Evolutionary conservation across 2,329 filamentous ascomycete species (phyloP), one percentile per base, ranked within the genome.

Genomic region (Alternaria atra): DNA sequence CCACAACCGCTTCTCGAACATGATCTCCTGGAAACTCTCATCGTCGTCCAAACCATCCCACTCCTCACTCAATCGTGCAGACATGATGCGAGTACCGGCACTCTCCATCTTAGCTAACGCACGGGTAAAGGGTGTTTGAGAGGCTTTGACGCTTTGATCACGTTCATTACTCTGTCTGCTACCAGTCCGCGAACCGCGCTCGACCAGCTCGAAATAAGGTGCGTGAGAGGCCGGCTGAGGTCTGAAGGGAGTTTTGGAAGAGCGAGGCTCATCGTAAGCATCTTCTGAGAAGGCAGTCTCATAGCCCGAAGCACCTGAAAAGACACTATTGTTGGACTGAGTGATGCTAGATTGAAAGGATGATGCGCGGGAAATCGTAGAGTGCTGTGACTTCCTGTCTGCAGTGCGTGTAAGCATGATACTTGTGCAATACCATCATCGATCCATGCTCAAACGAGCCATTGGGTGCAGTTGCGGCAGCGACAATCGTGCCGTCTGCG

Each of bases 1-100:
- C 71, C 71, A 73, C 4, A 73, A 64, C n/a, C 71, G 63, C 47
- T 73, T 71, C 51, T 73, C 71, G 29, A 73, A 73, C 37, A 70
- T 34, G 46, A 73, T 65, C 42, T 73, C 71, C 42, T 70, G 68
- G 23, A 61, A 65, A 42, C 69, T 72, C 25, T 72, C 68, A 29
- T 73, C 71, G 25, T 72, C 70, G 6, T 69, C 68, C 13, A 73
- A 64, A 13, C 67, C 68, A 35, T 72, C 70, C 71, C 71, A 73
- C 42, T 73, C 71, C 59, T 73, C 71, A 15, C 67, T 70, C 47
- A 73, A 48, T 2, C 71, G 64, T 23, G 69, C 59, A 15, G 68
- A 67, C 50, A 71, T 66, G 44, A 73, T 73, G 59, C 70, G 69
- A 23, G 68, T 52, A 35, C 71, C 65, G 12, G 70, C 71, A 46